Base-by-base conservation (phyloP, 2,329 filamentous ascomycete species). In the Paramyrothecium roridum region DNA sequence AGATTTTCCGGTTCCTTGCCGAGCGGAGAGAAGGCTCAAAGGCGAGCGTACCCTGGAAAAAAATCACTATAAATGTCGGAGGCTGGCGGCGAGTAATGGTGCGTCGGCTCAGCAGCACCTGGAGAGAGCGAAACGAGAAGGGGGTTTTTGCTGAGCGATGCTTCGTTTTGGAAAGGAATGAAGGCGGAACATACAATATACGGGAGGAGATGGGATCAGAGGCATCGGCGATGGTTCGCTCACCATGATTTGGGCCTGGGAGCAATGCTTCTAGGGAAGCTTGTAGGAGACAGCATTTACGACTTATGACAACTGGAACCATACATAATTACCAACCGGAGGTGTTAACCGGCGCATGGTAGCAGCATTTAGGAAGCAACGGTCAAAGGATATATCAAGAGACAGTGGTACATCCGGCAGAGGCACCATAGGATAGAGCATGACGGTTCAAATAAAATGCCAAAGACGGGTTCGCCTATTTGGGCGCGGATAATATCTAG, bases 81-180 rank as follows among this genome's bases (percentile, higher is more conserved):
- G 78, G 76, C 8, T 80, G 78, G 78, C 70, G 70, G 48, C 71
- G 68, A 12, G 67, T 74, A 46, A 75, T 78, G 74, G 70, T 78
- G 8, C 69, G 78, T 19, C 68, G 78, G 20, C 61, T 77, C 48
- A 67, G 74, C 50, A 65, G 67, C 46, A 65, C 67, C 11, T 80
- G 78, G 78, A 69, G 69, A 56, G 59, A 64, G 47, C 67, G 67
- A 46, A 77, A 80, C 43, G 63, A 67, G 46, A 63, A 67, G 40
- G 78, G 78, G 2, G 63, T 79, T 1, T 80, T 70, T 57, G 77
- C 78, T 0, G 78, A 80, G 64, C 64, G 77, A 37, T 79, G 77
- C 57, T 80, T 80, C 52, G 67, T 77, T 10, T 57, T 78, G 23
- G 70, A 76, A 56, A 61, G 63, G n/a, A 60, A 64, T 48, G 34